Base-by-base conservation (phyloP, 805 yeast species). In the Candida alai region DNA sequence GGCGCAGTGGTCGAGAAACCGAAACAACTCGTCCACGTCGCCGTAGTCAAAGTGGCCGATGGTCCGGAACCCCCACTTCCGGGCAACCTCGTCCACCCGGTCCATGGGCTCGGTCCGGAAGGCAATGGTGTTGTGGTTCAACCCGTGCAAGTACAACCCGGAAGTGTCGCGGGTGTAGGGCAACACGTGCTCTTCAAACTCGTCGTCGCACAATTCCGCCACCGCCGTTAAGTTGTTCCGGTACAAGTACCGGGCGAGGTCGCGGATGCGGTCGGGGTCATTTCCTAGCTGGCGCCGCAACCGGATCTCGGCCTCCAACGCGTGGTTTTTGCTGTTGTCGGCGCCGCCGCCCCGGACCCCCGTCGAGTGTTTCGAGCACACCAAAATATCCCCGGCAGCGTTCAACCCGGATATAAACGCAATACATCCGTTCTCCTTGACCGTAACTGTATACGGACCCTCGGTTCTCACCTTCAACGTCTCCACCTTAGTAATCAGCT, bases 401-500 rank as follows among this genome's bases (percentile, higher is more conserved):
- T 63, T 70, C 12, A 86, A 58, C 0, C 90, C 97, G 1, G 95
- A 70, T 10, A 93, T 70, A 40, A 93, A 77, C 2, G 85, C 78
- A 34, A 93, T 88, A 50, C 97, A 93, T 0, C 99, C 99, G 52
- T 93, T 93, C 37, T 94, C 94, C 53, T 93, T 93, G 23, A 81
- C 66, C 0, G 96, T 79, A 2, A 88, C 74, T 13, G 73, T 74
- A 54, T 82, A 93, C 0, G 97, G 96, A 0, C 96, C 96, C 4
- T 25, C 20, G 0, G 93, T 80, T 12, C 39, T 27, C 1, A 44
- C 30, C n/a, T 49, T 45, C 4, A 88, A 51, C 45, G 53, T 49
- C 0, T 57, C 59, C 65, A 77, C 68, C 39, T 65, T 70, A 0
- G 95, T 81, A 5, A 43, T 42, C 0, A 59, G 43, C 2, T 73